Evolutionary conservation across 2,329 filamentous ascomycete species (phyloP), one percentile per base, ranked within the genome.

Genomic region (Cephalotrichum gorgonifer): DNA sequence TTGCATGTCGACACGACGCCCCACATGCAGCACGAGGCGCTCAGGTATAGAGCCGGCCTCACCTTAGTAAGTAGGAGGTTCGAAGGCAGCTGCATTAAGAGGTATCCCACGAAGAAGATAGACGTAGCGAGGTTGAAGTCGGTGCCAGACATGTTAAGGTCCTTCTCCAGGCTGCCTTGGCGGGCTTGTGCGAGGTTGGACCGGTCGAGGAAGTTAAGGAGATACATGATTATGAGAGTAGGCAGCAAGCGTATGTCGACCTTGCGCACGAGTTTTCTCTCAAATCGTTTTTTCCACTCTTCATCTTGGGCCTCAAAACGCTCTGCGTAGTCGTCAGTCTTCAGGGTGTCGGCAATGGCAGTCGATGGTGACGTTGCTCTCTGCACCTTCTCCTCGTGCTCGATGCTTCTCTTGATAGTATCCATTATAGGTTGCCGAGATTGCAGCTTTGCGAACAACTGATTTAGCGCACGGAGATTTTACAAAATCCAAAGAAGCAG

Each of bases 31-130:
- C 69, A 70, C 55, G 65, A 68, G 1, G 58, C 54, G 14, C 64
- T 63, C 60, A 72, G 67, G 54, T 70, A 72, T 2, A 64, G 58
- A 12, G 62, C 64, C 1, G 67, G 68, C 28, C 58, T 61, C 3
- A 44, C 7, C 23, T 48, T 44, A 2, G 52, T 50, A 5, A 59
- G 48, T 25, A 52, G 50, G 49, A 52, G 81, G 44, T 59, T 59
- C 7, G 55, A 56, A 0, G 57, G 57, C n/a, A 59, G 55, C 35
- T 57, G 57, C 27, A 59, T 51, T 1, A 59, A 4, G 17, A 58
- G 47, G 12, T 56, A 82, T 7, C 78, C 78, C 1, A 76, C 67
- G 0, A 74, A 79, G 68, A 76, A 81, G 39, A 69, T 70, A 3
- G 74, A 70, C 47, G 54, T 56, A 22, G 64, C 57, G 42, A 77